A percentile compares a stretch with the other conserved stretches of the same genome.
Conservation (phyloP, 2,329 filamentous ascomycete genomes). For the Aspergillus sp. region DNA sequence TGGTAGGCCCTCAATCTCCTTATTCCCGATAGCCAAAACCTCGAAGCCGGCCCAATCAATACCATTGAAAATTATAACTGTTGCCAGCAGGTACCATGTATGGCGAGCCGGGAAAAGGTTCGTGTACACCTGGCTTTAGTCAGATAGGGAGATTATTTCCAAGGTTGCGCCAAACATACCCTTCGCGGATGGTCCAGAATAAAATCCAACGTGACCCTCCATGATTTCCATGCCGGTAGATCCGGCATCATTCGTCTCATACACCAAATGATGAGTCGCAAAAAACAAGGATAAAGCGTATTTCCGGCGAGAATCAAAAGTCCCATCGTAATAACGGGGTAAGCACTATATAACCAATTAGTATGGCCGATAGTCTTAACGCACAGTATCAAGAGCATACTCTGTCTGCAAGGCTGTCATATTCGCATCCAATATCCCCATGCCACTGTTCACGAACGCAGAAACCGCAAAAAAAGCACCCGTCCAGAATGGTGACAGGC, state of each 20-base stretch:
- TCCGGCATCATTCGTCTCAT: conserved; percentile 35
- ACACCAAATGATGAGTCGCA: conserved; percentile 61
- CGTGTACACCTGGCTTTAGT: conserved; percentile 30
- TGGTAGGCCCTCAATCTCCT: conserved; percentile 53
- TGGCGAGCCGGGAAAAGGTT: conserved; percentile 61
- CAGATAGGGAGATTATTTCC: background rate
- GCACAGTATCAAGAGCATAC: conserved; percentile 15
- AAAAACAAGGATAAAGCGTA: conserved; percentile 64
- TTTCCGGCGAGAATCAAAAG: conserved; percentile 64
- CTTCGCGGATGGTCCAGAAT: conserved; percentile 37
- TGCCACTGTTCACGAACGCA: conserved; percentile 57
- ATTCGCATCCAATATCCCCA: conserved; percentile 55
- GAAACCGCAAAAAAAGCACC: conserved; percentile 54
- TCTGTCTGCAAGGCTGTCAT: conserved; percentile 48
- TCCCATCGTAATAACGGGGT: conserved; percentile 51
- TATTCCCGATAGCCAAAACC: conserved; percentile 64
- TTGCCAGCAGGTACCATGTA: conserved; percentile 66
- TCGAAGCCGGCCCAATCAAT: conserved; percentile 68
- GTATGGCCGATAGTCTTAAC: background rate
- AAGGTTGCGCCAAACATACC: conserved; percentile 15
- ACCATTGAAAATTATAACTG: conserved; percentile 60
- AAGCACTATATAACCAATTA: conserved; percentile 27
- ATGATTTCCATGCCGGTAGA: conserved; percentile 26
- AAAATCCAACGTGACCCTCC: conserved; percentile 34
- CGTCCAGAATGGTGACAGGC: conserved; percentile 51